phyloP scores from a whole-genome alignment of 371 early-diverging fungal genomes.

The Apophysomyces ossiformis region DNA sequence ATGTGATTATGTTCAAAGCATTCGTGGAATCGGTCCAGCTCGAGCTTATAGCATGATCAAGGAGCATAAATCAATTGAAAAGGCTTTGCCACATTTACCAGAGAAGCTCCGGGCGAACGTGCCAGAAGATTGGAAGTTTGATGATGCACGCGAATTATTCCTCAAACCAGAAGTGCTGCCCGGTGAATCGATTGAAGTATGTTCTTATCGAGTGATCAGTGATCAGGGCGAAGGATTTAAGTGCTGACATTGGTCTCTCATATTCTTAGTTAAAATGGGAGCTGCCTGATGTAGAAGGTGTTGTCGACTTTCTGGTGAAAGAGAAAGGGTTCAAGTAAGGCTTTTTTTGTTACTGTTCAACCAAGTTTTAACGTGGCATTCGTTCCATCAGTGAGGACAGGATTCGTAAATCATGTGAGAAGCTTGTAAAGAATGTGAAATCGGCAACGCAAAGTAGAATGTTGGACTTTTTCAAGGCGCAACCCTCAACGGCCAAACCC shows the following conservation, averaged over 20 bases:
- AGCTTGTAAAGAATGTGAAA: constrained; percentile 74
- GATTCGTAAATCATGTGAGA: constrained; percentile 86
- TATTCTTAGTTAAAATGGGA: constrained; percentile 80
- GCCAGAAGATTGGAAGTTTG: constrained; percentile 91
- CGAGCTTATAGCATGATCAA: constrained; percentile 89
- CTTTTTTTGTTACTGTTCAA: no score
- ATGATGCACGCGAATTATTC: constrained; percentile 94
- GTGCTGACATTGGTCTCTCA: no score
- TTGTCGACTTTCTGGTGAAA: constrained; percentile 90
- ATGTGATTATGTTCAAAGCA: constrained; percentile 98
- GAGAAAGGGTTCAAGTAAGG: constrained; percentile 95
- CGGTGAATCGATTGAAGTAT: constrained; percentile 65
- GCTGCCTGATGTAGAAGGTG: constrained; percentile 86
- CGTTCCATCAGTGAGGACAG: constrained; percentile 79
- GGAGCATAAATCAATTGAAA: constrained; percentile 90
- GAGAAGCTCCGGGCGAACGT: constrained; percentile 73
- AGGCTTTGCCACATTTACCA: constrained; percentile 77
- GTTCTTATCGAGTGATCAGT: background rate
- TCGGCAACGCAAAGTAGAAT: constrained; percentile 89
- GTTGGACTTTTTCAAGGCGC: constrained; percentile 84
- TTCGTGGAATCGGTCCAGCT: constrained; percentile 97
- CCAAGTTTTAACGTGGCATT: background rate
- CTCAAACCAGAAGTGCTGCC: constrained; percentile 77
- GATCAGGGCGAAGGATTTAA: background rate
- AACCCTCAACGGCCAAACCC: constrained; percentile 19